Conservation (phyloP, 441 rosid species). For the Euphorbia neoarborescens region DNA sequence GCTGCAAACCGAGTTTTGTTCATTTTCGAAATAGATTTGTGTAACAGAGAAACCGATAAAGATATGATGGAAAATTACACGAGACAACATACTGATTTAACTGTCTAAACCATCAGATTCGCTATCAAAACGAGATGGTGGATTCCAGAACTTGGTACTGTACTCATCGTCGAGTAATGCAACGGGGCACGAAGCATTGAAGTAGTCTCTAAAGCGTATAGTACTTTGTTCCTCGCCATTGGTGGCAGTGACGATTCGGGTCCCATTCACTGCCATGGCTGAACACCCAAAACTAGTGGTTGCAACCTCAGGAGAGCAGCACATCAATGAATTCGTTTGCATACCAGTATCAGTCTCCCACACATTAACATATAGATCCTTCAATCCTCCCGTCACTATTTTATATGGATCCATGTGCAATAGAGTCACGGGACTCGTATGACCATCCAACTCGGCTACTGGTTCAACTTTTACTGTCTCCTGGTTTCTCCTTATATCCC, state of each 20-base stretch:
- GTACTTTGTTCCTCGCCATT: constrained; percentile 19
- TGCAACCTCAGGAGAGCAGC: constrained; percentile 21
- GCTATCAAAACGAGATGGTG: constrained; percentile 18
- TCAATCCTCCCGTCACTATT: constrained; percentile 44
- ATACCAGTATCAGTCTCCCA: constrained; percentile 54
- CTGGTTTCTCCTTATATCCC: constrained; percentile 51
- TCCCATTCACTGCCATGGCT: constrained; percentile 46
- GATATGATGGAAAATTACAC: background rate
- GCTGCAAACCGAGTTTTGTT: background rate
- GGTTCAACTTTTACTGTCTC: constrained; percentile 28
- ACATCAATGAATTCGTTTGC: constrained; percentile 37
- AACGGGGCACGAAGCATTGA: constrained; percentile 30
- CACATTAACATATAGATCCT: constrained; percentile 30
- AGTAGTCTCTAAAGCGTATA: constrained; percentile 37
- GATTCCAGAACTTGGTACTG: constrained; percentile 48
- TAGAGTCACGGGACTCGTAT: constrained; percentile 34
- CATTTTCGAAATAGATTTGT: background rate
- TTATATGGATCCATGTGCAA: constrained; percentile 52
- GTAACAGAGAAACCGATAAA: background rate
- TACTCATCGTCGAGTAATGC: constrained; percentile 16
- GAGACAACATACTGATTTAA: constrained; percentile 1
- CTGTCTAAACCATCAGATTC: constrained; percentile 21
- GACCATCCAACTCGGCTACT: constrained; percentile 48
- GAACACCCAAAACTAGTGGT: constrained; percentile 28
- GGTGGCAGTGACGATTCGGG: constrained; percentile 33